Base-by-base conservation (phyloP, 2,329 filamentous ascomycete species). In the Apiospora koreana region DNA sequence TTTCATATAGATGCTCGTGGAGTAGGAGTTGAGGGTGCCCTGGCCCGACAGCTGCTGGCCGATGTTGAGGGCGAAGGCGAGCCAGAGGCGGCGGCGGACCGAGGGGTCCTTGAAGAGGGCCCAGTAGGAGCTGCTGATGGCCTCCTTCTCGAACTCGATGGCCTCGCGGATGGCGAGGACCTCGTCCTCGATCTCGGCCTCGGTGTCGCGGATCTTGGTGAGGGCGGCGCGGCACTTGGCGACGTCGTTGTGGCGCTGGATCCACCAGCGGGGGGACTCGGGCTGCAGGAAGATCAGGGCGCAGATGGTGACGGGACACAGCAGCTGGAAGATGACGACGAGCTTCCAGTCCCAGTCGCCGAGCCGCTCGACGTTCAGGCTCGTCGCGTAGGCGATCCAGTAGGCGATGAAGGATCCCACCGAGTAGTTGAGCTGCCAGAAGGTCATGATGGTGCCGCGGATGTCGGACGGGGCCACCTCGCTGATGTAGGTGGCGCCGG, bases 311-410 rank as follows among this genome's bases (percentile, higher is more conserved):
- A 86, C 73, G 1, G 91, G 91, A 31, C 92, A 85, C n/a, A 93
- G 79, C 66, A 92, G 83, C 80, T 93, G 91, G 84, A 93, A 93
- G 72, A 93, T 89, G 72, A 93, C 88, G 18, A 93, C 89, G 83
- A 92, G 87, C 75, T 87, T 88, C 91, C 91, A 93, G 79, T 93
- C 90, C 91, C 91, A 93, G 74, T 93, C 84, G 48, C 91, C 91
- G 6, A 93, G 85, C 54, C 74, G 81, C 54, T 81, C 74, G 58
- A 83, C 82, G 79, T 92, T 81, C 76, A 88, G 83, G 45, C 85
- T 85, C 77, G 88, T 89, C 21, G 86, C 90, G 74, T 87, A 93
- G 78, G 89, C 90, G 77, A 92, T 88, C 90, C 83, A 84, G 81
- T 88, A 90, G 67, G 88, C 89, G 73, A 92, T 88, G 79, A 91